Evolutionary conservation across 139 green algal genomes (phyloP).

Genomic region (Pycnococcus provasolii): DNA sequence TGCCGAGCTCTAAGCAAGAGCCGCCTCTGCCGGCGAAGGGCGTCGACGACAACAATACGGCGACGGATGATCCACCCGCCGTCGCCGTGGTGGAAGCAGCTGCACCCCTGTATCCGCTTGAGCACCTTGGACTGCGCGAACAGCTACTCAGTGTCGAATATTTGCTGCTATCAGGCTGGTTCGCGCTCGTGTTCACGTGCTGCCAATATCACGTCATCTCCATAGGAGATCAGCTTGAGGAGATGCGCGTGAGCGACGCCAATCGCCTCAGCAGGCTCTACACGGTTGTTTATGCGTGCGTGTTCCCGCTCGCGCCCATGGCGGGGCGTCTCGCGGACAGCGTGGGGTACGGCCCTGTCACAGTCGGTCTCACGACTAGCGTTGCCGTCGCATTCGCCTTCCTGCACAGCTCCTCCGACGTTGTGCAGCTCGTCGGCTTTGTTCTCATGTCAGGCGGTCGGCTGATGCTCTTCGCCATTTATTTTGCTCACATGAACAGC

Average conservation of each 20-base stretch:
- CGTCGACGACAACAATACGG: too few species aligned
- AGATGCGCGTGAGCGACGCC: constrained; percentile 1
- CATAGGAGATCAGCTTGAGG: constrained; percentile 13
- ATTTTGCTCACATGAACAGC: constrained; percentile 2
- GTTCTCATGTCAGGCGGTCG: not conserved
- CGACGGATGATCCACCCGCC: too few species aligned
- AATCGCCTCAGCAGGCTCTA: not conserved
- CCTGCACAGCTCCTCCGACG: not conserved
- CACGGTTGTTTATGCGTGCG: not conserved
- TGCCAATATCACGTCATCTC: constrained; percentile 4
- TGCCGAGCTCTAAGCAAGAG: too few species aligned
- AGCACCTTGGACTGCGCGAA: not conserved
- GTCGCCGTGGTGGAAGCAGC: too few species aligned
- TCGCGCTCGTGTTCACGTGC: not conserved
- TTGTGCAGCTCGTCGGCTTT: constrained; percentile 1
- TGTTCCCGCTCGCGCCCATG: not conserved
- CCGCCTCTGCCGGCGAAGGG: too few species aligned
- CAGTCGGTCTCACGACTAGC: too few species aligned
- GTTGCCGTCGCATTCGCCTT: too few species aligned
- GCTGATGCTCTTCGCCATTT: constrained; percentile 16
- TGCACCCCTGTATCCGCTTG: too few species aligned
- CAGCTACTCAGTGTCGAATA: constrained; percentile 5
- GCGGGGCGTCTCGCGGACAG: constrained; percentile 4
- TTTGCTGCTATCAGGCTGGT: constrained; percentile 4
- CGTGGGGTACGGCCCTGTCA: not conserved